Base-by-base conservation (phyloP, 2,329 filamentous ascomycete genomes). In the Amauroascus niger region DNA sequence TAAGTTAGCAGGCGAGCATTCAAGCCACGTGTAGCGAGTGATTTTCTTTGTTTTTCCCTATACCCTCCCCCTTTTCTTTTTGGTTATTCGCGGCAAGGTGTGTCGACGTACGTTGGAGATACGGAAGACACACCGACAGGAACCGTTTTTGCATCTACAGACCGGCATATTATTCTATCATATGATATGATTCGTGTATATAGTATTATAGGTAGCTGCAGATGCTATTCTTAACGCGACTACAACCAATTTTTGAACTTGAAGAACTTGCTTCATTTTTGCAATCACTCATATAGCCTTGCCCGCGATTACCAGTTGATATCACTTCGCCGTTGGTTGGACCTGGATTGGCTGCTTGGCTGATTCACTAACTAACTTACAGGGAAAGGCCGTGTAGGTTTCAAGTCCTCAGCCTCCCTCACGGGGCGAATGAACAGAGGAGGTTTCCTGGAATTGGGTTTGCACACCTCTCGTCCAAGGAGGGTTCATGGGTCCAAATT, bases 21-120 rank as follows among this genome's bases (percentile, higher is more conserved):
- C 30, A 20, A 22, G 37, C 48, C 20, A 50, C 48, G 28, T 41
- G 37, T 41, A 50, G 37, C 48, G 48, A 50, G 48, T 50, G 14
- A 49, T 30, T 24, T 41, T 13, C 30, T 41, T 20, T 43, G n/a
- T 9, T 18, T 22, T 22, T 24, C 11, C 11, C 20, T 45, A 45
- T 45, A 45, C 41, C 41, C n/a, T n/a, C n/a, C n/a, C 41, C n/a
- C 11, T 20, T 18, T 28, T 28, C 7, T 2, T 45, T 26, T 45
- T 45, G 41, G 24, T 18, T 28, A 16, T n/a, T 30, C 22, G 22
- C 41, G 13, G n/a, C 33, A 14, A 22, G 37, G 6, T 20, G n/a
- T 40, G n/a, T n/a, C 35, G 35, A 37, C 37, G 16, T 40, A 20
- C 11, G 37, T 18, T 40, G 8, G 6, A n/a, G 37, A 40, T 18